Conservation (phyloP, 179 eudicot genomes). For the Spergularia azorica region DNA sequence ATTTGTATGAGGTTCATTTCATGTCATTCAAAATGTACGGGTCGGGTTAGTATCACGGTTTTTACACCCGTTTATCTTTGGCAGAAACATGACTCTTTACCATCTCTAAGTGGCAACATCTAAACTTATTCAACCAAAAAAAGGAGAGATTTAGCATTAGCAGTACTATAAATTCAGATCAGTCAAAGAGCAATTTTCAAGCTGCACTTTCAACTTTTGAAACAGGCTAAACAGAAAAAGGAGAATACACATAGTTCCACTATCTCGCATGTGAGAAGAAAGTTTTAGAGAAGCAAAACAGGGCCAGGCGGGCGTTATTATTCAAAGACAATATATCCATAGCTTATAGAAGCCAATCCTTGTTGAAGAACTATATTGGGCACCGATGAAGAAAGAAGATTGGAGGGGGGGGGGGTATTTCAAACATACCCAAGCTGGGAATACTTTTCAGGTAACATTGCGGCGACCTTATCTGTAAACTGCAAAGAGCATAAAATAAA, state of each 20-base stretch:
- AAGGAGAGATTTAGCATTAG: no score
- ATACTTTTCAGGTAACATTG: constrained; percentile 84
- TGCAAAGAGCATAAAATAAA: constrained; percentile 47
- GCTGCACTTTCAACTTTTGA: background rate
- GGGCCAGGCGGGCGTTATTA: background rate
- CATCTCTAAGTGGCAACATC: background rate
- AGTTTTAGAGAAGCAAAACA: background rate
- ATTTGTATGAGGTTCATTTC: no score
- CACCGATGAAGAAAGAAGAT: background rate
- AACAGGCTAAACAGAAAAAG: background rate
- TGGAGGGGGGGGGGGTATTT: background rate
- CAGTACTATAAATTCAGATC: background rate
- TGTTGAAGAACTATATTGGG: background rate
- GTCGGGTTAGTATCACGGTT: no score
- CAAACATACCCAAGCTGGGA: constrained; percentile 85
- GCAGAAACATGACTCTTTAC: background rate
- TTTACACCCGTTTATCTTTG: background rate
- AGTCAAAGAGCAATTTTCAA: background rate
- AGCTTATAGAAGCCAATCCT: constrained; percentile 11
- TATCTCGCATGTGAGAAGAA: background rate
- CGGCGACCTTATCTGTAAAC: constrained; percentile 90
- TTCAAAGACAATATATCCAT: no score
- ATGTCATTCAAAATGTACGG: no score
- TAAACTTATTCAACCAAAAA: background rate
- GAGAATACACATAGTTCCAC: background rate